Percentiles rank a stretch among this genome's conserved stretches.
phyloP scores from a whole-genome alignment of 2,329 filamentous ascomycete species.

The Colletotrichum salicis region DNA sequence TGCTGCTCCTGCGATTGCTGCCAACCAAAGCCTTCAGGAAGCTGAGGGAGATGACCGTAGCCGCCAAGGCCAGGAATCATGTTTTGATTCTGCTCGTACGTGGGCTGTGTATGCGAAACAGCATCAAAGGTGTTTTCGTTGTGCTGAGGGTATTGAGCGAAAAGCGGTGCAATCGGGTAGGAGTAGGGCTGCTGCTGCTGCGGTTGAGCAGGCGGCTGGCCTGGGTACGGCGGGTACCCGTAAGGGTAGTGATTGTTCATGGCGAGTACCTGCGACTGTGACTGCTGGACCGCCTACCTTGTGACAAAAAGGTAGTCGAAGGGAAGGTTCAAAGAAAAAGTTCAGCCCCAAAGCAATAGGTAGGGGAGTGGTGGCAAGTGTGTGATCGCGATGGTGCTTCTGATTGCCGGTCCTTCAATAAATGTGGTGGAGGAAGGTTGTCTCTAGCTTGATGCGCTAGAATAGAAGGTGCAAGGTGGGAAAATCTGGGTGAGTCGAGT shows the following conservation, averaged over 20 bases:
- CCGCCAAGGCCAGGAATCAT: slow-evolving; percentile 41
- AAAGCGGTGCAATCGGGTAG: slow-evolving; percentile 25
- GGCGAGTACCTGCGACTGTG: slow-evolving; percentile 11
- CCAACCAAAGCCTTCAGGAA: slow-evolving; percentile 17
- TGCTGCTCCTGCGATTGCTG: slow-evolving; percentile 7
- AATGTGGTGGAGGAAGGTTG: not conserved
- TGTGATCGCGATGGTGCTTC: not conserved
- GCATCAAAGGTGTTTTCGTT: slow-evolving; percentile 5
- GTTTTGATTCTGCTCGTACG: slow-evolving; percentile 37
- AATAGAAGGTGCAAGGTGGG: slow-evolving; percentile 1
- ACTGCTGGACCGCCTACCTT: not conserved
- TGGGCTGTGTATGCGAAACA: slow-evolving; percentile 9
- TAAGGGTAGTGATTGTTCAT: slow-evolving; percentile 54
- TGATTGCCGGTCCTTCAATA: not conserved
- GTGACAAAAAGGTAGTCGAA: not conserved
- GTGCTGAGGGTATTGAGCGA: slow-evolving; percentile 21
- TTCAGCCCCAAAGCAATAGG: not conserved
- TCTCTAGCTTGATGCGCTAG: slow-evolving; percentile 8
- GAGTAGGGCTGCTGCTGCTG: slow-evolving; percentile 21
- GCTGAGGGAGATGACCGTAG: slow-evolving; percentile 22
- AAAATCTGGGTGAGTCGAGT: not conserved
- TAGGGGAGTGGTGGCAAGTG: not conserved
- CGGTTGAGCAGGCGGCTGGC: slow-evolving; percentile 35
- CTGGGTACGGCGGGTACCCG: slow-evolving; percentile 46
- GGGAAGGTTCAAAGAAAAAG: not conserved